Evolutionary conservation across 192 early-diverging fungal genomes (phyloP), one percentile per base, ranked within the genome.

Genomic region (Piromyces sp.): DNA sequence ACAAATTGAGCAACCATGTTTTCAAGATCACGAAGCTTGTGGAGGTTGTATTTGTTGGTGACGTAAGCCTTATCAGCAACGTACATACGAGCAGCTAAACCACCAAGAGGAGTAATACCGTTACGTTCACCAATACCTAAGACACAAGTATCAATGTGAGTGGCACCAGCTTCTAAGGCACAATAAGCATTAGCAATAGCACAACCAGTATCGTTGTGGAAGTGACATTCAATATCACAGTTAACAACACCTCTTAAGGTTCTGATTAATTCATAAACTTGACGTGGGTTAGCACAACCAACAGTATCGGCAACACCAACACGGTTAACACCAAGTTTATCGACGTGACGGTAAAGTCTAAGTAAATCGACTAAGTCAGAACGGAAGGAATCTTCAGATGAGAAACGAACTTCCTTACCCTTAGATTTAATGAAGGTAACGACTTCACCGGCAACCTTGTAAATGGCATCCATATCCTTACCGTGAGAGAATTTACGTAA

Each of bases 151-250:
- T 99, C 96, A 83, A 99, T 96, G 87, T 99, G 97, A 0, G 97
- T 99, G 15, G 96, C 96, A 30, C 97, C 97, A 81, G 95, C 96
- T 87, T 98, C 96, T 79, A 99, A 88, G 5, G 96, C 96, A 28
- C 96, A 95, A 85, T 96, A 97, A 79, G 97, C 95, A 86, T 99
- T 99, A 79, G 96, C 97, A 83, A 98, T 97, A 51, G 96, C 96
- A 86, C 97, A 99, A 79, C 96, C 96, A n/a, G 97, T 99, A 87
- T 99, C 97, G 87, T 99, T 96, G 88, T 99, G 97, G 93, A 99
- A 99, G 87, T 99, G 97, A 87, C 95, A 95, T 87, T 99, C 97
- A 84, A 99, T 99, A 85, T 99, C 97, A 87, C 96, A 98, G 58
- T 94, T 96, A 28, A 99, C 95, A 79, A 99, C 95, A 79, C 92